These are phyloP conservation scores for Acer saccharum DNA, from an alignment of 345 rosid genomes.

Conservation along the genomic window DNA sequence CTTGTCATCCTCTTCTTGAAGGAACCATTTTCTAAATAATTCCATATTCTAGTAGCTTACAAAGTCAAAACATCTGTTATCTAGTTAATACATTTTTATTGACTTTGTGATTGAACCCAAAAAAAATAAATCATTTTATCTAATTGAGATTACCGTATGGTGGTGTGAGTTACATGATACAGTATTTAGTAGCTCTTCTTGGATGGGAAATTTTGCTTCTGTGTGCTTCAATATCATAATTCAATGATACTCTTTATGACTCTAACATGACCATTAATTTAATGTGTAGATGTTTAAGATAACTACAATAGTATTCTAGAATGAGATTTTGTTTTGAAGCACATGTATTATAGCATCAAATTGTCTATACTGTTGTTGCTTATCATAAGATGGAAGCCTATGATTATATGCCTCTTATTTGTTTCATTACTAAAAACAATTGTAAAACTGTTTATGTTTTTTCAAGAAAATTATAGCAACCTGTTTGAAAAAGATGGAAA, in stretches of 20 bases:
- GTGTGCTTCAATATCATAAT: constrained; percentile 2
- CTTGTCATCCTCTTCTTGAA: constrained; percentile 1
- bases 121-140: background rate
- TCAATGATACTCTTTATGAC: background rate
- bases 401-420: background rate
- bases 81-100: background rate
- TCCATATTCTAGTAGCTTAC: background rate
- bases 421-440: background rate
- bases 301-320: background rate
- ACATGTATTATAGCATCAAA: constrained; percentile 3
- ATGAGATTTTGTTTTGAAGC: constrained; percentile 5
- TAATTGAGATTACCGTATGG: background rate
- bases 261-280: background rate
- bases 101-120: background rate
- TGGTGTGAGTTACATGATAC: background rate
- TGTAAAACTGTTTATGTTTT: background rate
- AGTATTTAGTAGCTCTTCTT: background rate
- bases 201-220: background rate
- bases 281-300: background rate
- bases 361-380: constrained; percentile 5
- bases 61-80: constrained; percentile 1
- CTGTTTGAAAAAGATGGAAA: constrained; percentile 10
- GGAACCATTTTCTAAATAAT: background rate
- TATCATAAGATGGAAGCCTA: background rate
- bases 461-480: background rate